Evolutionary conservation across 108 stramenopile genomes (phyloP), one percentile per base, ranked within the genome.

Genomic region (Craspedostauros australis): DNA sequence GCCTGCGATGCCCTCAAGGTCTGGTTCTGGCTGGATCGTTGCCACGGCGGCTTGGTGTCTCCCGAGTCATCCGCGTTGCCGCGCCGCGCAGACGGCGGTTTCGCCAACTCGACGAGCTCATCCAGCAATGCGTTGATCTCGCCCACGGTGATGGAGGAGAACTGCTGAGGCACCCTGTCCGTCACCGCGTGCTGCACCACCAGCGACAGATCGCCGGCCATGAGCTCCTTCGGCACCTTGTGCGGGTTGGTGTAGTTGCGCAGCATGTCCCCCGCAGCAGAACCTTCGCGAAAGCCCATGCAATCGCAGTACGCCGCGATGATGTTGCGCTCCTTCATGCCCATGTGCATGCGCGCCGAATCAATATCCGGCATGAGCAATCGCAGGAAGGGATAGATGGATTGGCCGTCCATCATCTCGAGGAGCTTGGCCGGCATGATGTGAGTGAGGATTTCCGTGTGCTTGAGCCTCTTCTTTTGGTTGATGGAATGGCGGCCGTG

Each of bases 61-160:
- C n/a, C n/a, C n/a, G n/a, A n/a, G n/a, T n/a, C n/a, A 40, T 4
- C 39, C 42, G 1, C 38, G n/a, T 38, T 28, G 46, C 3, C 46
- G 46, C 1, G 25, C 36, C 34, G 63, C 38, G 1, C 9, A 20
- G 34, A 46, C 46, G 34, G 12, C 34, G 43, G n/a, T 4, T 30
- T 68, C 3, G 38, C 42, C 32, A 77, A 33, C 33, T 34, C 49
- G 0, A 62, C 72, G 49, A 93, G 50, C 28, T 88, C 85, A 66
- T 93, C 91, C 45, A 93, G 46, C 45, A 79, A 61, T 24, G 60
- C 50, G 63, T 93, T 93, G 7, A 93, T 64, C 36, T 84, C 47
- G 5, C 73, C 80, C 27, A 93, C 42, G 15, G 75, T 84, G 21
- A 84, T 22, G 24, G 67, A 75, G 14, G 55, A 50, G 28, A 32